phyloP scores from a whole-genome alignment of 2,329 filamentous ascomycete species.

The Drechslera avenae region DNA sequence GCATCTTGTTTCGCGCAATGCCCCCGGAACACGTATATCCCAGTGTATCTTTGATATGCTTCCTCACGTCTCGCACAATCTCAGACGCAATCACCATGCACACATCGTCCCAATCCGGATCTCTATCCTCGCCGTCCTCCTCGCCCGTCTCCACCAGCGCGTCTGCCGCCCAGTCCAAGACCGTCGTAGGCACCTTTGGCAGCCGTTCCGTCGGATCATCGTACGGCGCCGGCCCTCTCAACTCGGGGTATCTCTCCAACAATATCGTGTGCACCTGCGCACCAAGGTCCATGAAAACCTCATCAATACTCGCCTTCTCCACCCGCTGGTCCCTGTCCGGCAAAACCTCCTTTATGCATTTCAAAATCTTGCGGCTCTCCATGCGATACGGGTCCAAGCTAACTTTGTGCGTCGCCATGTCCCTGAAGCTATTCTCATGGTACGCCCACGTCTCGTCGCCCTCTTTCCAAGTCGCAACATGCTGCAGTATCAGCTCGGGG shows the following conservation, averaged over 20 bases:
- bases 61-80: constrained; percentile 78
- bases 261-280: constrained; percentile 79
- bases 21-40: constrained; percentile 93
- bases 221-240: constrained; percentile 70
- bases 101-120: constrained; percentile 97
- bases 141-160: constrained; percentile 79
- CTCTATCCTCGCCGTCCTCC: constrained; percentile 72
- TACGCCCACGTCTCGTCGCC: constrained; percentile 93
- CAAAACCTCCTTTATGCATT: constrained; percentile 74
- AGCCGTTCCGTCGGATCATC: constrained; percentile 73
- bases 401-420: constrained; percentile 89
- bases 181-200: constrained; percentile 73
- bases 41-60: constrained; percentile 69
- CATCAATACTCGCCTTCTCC: constrained; percentile 94
- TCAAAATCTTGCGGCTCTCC: constrained; percentile 81
- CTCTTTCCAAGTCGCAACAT: constrained; percentile 94
- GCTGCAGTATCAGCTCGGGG: constrained; percentile 81
- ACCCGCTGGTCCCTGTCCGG: constrained; percentile 70
- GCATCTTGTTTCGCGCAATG: constrained; percentile 88
- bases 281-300: constrained; percentile 92
- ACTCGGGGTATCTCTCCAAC: constrained; percentile 75
- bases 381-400: constrained; percentile 90
- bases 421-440: constrained; percentile 75
- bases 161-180: constrained; percentile 82
- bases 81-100: constrained; percentile 85